These are phyloP conservation scores for Taphrina communis DNA, from an alignment of 1,139 yeast species.

Conservation along the genomic window DNA sequence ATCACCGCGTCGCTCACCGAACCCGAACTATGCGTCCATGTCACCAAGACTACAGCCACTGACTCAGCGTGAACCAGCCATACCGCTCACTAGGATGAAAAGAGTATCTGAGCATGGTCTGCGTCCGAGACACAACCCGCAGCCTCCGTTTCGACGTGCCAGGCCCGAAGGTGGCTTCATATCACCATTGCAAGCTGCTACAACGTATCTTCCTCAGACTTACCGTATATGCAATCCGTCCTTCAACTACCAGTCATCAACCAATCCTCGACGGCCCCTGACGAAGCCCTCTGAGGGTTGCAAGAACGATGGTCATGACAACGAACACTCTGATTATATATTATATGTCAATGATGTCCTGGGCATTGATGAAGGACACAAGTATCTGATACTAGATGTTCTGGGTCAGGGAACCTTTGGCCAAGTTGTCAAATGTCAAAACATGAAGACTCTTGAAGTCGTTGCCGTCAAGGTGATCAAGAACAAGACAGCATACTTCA, in stretches of 20 bases:
- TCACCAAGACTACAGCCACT: constrained; percentile 40
- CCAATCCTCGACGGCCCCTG: constrained; percentile 87
- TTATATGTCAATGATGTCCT: constrained; percentile 90
- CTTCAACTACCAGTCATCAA: constrained; percentile 80
- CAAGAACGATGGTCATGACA: constrained; percentile 83
- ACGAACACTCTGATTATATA: constrained; percentile 87
- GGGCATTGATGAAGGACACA: constrained; percentile 78
- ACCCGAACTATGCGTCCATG: constrained; percentile 20
- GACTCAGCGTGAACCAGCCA: constrained; percentile 30
- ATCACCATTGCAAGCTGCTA: constrained; percentile 75
- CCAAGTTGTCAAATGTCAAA: constrained; percentile 97
- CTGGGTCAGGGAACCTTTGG: constrained; percentile 98
- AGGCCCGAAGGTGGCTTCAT: constrained; percentile 48
- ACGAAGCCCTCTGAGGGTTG: constrained; percentile 91
- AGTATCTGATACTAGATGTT: constrained; percentile 82
- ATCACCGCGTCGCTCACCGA: constrained; percentile 27
- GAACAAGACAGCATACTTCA: constrained; percentile 87
- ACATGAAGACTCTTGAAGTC: constrained; percentile 81
- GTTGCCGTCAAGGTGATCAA: constrained; percentile 95
- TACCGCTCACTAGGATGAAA: constrained; percentile 24
- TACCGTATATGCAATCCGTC: constrained; percentile 86
- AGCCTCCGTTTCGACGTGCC: constrained; percentile 46
- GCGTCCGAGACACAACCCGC: constrained; percentile 35
- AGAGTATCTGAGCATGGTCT: constrained; percentile 34
- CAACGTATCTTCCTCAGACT: constrained; percentile 77